Evolutionary conservation across 2,329 filamentous ascomycete species (phyloP).

Genomic region (Ampelomyces quisqualis): DNA sequence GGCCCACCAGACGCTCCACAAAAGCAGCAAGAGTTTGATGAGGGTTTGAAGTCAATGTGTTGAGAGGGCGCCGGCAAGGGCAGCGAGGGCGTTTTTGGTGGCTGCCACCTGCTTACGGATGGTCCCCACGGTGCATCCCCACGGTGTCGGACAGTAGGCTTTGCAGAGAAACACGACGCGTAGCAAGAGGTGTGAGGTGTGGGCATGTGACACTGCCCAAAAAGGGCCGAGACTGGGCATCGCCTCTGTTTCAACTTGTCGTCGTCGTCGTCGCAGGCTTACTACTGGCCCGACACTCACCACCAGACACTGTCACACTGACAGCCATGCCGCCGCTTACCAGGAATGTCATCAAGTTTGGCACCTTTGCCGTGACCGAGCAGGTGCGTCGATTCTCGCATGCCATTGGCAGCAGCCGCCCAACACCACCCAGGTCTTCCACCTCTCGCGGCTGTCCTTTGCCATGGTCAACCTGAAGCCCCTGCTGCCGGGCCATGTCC

Average conservation of each 20-base stretch:
- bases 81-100: not conserved
- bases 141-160: slow-evolving; percentile 15
- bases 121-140: slow-evolving; percentile 19
- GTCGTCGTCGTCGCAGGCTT: too few species aligned
- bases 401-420: slow-evolving; percentile 3
- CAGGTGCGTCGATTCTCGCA: slow-evolving; percentile 38
- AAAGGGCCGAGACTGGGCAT: slow-evolving; percentile 13
- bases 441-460: slow-evolving; percentile 75
- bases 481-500: slow-evolving; percentile 86
- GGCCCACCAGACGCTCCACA: slow-evolving; percentile 16
- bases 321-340: slow-evolving; percentile 40
- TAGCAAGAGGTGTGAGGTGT: not conserved
- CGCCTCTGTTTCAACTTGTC: too few species aligned
- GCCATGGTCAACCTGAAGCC: slow-evolving; percentile 95
- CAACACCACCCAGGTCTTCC: slow-evolving; percentile 77
- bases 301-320: slow-evolving; percentile 3
- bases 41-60: slow-evolving; percentile 4
- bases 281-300: not conserved
- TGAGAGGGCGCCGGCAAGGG: slow-evolving; percentile 1
- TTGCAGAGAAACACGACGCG: slow-evolving; percentile 16
- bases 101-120: not conserved
- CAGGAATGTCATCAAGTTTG: slow-evolving; percentile 47
- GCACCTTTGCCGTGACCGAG: slow-evolving; percentile 48
- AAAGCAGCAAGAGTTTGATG: slow-evolving; percentile 10
- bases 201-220: slow-evolving; percentile 15